Percentiles rank a stretch among this genome's conserved stretches.
These are phyloP conservation scores for Platismatia glauca DNA, from an alignment of 495 filamentous ascomycete species.

Conservation along the genomic window DNA sequence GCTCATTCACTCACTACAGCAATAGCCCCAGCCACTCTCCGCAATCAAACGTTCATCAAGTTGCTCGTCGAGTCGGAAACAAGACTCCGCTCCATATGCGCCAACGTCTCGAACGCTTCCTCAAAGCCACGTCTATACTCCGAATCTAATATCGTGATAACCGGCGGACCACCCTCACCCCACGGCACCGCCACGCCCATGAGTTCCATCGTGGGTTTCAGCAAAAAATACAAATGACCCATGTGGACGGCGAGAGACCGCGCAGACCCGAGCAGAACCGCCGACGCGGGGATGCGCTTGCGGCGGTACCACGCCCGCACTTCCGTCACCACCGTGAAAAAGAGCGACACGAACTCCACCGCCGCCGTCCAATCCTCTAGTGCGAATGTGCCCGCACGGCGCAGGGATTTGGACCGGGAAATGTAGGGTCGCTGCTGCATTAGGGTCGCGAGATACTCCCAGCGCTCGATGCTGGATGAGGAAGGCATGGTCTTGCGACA, in stretches of 20 bases:
- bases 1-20: neutral
- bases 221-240: neutral
- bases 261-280: neutral
- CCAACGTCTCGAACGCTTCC: neutral
- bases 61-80: neutral
- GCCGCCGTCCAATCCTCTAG: neutral
- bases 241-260: neutral
- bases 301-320: neutral
- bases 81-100: neutral
- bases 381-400: neutral
- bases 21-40: neutral
- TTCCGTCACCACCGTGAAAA: neutral
- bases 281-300: neutral
- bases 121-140: neutral
- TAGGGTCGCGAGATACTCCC: neutral
- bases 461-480: neutral
- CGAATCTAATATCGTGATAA: neutral
- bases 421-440: neutral
- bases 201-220: neutral
- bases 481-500: neutral
- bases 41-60: neutral
- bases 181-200: neutral
- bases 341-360: neutral
- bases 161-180: neutral
- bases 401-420: neutral